These are phyloP conservation scores for Fistulifera pelliculosa DNA, from an alignment of 108 stramenopile species.

Conservation along the genomic window DNA sequence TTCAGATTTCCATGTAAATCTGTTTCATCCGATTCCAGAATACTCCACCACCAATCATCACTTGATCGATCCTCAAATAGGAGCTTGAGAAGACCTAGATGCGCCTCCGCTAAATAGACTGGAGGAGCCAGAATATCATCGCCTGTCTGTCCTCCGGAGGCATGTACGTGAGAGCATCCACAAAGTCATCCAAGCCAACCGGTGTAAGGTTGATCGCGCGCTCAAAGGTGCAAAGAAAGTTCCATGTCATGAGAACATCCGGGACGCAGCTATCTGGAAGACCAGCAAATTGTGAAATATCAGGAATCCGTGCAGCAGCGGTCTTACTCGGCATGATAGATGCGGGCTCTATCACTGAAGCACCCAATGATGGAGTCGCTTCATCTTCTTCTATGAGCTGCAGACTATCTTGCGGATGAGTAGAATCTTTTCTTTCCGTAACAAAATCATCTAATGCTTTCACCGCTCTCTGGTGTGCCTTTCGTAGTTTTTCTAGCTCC, in stretches of 20 bases:
- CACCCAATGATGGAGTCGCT: background rate
- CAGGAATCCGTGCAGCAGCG: conserved; percentile 35
- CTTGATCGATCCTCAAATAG: conserved; percentile 56
- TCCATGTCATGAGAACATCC: conserved; percentile 76
- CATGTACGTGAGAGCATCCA: conserved; percentile 51
- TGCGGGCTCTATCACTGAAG: background rate
- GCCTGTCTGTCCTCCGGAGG: conserved; percentile 21
- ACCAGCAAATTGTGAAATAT: conserved; percentile 60
- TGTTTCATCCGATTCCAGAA: conserved; percentile 67
- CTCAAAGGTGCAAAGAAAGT: conserved; percentile 77
- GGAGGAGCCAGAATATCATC: conserved; percentile 37
- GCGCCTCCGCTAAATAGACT: conserved; percentile 76
- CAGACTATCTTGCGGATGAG: conserved; percentile 11
- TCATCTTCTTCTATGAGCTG: conserved; percentile 22
- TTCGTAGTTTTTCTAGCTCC: conserved; percentile 65
- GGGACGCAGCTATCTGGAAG: conserved; percentile 69
- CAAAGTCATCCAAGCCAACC: conserved; percentile 74
- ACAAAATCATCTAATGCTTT: conserved; percentile 64
- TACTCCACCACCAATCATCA: conserved; percentile 87
- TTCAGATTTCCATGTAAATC: conserved; percentile 20
- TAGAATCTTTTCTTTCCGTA: conserved; percentile 41
- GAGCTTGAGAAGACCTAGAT: conserved; percentile 63
- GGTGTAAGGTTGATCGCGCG: conserved; percentile 58
- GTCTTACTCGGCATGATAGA: conserved; percentile 14
- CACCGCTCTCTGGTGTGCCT: conserved; percentile 41